These are phyloP conservation scores for Fomitopsis pulvina DNA, from an alignment of 768 basidiomycete species.

Conservation along the genomic window DNA sequence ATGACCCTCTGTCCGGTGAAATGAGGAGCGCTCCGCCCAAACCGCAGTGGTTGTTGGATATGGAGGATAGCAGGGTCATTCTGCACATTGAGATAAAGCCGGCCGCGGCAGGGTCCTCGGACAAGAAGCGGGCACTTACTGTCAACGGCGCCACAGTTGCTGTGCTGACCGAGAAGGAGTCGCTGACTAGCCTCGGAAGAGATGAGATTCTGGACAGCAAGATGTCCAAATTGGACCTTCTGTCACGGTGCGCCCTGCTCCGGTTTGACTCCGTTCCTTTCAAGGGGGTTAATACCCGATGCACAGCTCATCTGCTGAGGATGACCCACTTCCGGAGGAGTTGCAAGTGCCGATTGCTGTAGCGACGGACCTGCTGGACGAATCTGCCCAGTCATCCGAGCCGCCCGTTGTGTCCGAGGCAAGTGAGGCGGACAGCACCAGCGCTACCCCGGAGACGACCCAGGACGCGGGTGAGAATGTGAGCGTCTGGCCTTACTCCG, in stretches of 20 bases:
- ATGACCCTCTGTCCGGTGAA: constrained; percentile 78
- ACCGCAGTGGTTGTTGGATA: constrained; percentile 66
- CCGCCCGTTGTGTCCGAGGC: constrained; percentile 8
- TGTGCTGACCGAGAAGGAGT: constrained; percentile 72
- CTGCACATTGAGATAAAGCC: constrained; percentile 54
- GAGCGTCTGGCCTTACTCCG: constrained; percentile 7
- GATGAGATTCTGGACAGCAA: constrained; percentile 74
- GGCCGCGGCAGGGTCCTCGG: constrained; percentile 27
- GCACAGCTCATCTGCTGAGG: constrained; percentile 46
- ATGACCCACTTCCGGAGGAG: constrained; percentile 52
- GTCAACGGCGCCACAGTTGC: constrained; percentile 33
- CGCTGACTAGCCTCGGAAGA: constrained; percentile 59
- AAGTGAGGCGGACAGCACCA: constrained; percentile 14
- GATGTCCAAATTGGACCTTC: constrained; percentile 55
- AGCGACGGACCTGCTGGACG: constrained; percentile 52
- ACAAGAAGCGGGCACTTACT: constrained; percentile 31
- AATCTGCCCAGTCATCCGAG: constrained; percentile 17
- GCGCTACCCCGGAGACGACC: constrained; percentile 9
- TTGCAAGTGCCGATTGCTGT: constrained; percentile 55
- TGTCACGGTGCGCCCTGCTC: constrained; percentile 50
- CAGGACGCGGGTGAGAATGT: constrained; percentile 16
- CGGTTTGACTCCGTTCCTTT: not conserved
- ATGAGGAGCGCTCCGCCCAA: constrained; percentile 49
- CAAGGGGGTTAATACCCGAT: not conserved
- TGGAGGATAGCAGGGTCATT: constrained; percentile 54